Evolutionary conservation across 306 rosid species (phyloP), one percentile per base, ranked within the genome.

Genomic region (Acacia acuminata): DNA sequence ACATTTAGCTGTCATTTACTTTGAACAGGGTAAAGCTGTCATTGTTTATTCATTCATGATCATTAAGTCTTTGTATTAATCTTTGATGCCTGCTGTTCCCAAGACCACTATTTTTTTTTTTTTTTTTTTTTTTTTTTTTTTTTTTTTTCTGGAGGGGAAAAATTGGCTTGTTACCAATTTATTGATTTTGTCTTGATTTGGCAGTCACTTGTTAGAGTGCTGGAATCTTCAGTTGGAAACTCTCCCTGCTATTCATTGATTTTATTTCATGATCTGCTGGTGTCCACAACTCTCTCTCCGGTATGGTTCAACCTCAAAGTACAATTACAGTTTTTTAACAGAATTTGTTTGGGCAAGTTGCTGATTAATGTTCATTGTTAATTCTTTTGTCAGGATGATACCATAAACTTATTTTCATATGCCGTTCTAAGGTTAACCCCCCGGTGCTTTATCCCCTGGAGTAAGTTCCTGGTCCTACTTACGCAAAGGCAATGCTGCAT

Each of bases 351-450:
- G 76, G 66, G 79, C 73, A 60, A 44, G 75, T 66, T 55, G 76
- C 86, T 73, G 66, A 74, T 79, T 85, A 58, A 71, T 69, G 71
- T 67, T 73, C 44, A 27, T 64, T 79, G 38, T 67, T 66, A 48
- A 79, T 70, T 63, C 76, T 85, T 79, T 85, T 81, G 71, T 72
- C 91, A 96, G 99, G 98, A 89, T 77, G 99, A 96, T 88, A 96
- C 97, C 44, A 84, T 91, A 82, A 96, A 86, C 82, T 87, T 96
- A 88, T 96, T 94, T 85, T 77, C 99, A 24, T 96, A 96, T 86
- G 98, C 97, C 64, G 97, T 94, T 88, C 89, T 92, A 87, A 92
- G 98, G 90, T 78, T 94, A 92, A 96, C 93, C 48, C 98, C 99
- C 0, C 86, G 67, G 67, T 81, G 94, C 97, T 77, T 78, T 96